These are phyloP conservation scores for Murraya koenigii DNA, from an alignment of 345 rosid genomes.

Conservation along the genomic window DNA sequence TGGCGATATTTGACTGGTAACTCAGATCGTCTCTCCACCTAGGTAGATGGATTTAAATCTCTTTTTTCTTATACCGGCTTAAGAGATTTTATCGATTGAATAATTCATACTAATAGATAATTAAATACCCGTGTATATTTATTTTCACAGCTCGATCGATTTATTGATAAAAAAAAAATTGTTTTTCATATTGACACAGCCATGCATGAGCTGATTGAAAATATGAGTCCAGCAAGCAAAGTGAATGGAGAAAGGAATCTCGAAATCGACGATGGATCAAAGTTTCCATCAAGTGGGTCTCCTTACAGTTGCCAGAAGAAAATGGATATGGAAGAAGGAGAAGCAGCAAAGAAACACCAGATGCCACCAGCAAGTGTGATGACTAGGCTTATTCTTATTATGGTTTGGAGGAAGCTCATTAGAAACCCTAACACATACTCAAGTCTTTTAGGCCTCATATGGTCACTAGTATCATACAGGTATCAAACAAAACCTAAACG, in stretches of 20 bases:
- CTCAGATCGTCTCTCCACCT: neutral
- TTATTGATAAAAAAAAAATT: neutral
- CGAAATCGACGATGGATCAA: conserved; percentile 16
- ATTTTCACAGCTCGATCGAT: neutral
- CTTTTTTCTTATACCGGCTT: too few species aligned
- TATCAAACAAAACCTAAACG: neutral
- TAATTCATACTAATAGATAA: too few species aligned
- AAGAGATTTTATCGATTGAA: neutral
- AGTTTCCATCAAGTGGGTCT: conserved; percentile 3
- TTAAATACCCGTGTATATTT: too few species aligned
- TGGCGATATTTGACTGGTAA: neutral
- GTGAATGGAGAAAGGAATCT: neutral
- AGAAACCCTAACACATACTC: conserved; percentile 32
- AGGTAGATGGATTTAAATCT: neutral
- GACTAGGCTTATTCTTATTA: conserved; percentile 24
- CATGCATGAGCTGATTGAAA: conserved; percentile 13
- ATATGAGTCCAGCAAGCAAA: conserved; percentile 13
- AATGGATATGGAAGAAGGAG: conserved; percentile 17
- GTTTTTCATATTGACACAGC: neutral
- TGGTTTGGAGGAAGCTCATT: conserved; percentile 35
- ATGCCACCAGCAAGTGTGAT: conserved; percentile 35
- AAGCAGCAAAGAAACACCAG: conserved; percentile 9
- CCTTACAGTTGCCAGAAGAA: conserved; percentile 11
- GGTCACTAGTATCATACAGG: conserved; percentile 31
- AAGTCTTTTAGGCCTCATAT: conserved; percentile 23